Percentiles rank a stretch among this genome's conserved stretches.
Conservation (phyloP, 2,329 filamentous ascomycete genomes). For the Claviceps fusiformis region DNA sequence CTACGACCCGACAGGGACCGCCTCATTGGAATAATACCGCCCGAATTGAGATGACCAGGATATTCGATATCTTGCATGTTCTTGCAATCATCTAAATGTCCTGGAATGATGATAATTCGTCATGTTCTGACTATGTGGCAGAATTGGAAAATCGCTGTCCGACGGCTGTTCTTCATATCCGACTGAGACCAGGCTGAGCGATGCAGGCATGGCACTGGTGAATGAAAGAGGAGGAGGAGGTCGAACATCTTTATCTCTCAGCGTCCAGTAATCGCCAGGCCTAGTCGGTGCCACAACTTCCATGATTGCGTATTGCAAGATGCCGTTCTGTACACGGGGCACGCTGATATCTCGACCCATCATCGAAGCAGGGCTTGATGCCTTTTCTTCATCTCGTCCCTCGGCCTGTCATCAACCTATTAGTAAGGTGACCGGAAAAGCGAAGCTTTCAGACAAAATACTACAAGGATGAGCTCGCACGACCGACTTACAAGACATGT, state of each 20-base stretch:
- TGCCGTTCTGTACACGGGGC: slow-evolving; percentile 30
- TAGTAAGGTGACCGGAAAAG: background rate
- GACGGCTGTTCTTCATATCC: background rate
- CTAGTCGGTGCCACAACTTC: slow-evolving; percentile 27
- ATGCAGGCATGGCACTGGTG: slow-evolving; percentile 4
- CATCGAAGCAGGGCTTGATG: slow-evolving; percentile 13
- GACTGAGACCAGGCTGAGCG: slow-evolving; percentile 1
- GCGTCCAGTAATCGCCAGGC: slow-evolving; percentile 23
- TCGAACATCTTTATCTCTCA: slow-evolving; percentile 13
- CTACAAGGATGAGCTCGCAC: background rate
- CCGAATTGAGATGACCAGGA: background rate
- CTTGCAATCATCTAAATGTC: background rate
- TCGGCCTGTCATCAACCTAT: slow-evolving; percentile 24
- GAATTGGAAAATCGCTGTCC: background rate
- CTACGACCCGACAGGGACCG: background rate
- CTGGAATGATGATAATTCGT: background rate
- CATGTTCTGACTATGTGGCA: background rate
- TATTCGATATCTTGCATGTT: slow-evolving; percentile 1
- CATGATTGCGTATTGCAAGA: slow-evolving; percentile 34
- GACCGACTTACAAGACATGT: slow-evolving; percentile 34
- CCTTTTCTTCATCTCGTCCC: slow-evolving; percentile 31
- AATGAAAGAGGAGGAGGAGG: slow-evolving; percentile 7
- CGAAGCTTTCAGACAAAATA: background rate
- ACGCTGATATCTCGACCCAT: slow-evolving; percentile 29
- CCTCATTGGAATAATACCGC: background rate